Conservation (phyloP, 495 filamentous ascomycete genomes). For the Chaetomidium leptoderma region DNA sequence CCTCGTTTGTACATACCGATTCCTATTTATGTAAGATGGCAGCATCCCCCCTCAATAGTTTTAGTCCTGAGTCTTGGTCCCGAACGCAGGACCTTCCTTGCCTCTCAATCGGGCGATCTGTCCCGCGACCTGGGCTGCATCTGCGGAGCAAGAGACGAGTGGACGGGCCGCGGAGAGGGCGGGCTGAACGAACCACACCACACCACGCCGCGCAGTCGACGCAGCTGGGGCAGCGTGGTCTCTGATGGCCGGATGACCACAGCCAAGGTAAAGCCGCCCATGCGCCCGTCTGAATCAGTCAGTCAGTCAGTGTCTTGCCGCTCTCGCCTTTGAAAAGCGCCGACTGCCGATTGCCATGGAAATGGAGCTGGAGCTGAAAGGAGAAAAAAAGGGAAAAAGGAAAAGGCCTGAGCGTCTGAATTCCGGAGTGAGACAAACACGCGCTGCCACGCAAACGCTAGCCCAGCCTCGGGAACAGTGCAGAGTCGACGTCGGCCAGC, state of each 20-base stretch:
- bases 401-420: too few relatives aligned
- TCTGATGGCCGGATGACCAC: too few relatives aligned
- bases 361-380: too few relatives aligned
- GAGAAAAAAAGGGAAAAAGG: too few relatives aligned
- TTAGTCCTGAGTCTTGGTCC: background rate
- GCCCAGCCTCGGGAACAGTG: background rate
- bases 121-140: background rate
- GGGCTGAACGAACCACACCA: too few relatives aligned
- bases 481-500: slow-evolving; percentile 11
- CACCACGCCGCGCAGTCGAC: too few relatives aligned
- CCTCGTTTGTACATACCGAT: background rate
- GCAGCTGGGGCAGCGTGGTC: too few relatives aligned
- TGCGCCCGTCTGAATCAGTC: background rate
- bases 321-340: slow-evolving; percentile 10
- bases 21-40: background rate
- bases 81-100: background rate
- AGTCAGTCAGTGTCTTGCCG: background rate
- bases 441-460: background rate
- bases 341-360: background rate
- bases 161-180: too few relatives aligned
- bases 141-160: too few relatives aligned
- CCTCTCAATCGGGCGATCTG: background rate
- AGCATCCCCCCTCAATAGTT: background rate
- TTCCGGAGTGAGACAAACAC: background rate
- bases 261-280: too few relatives aligned